Percentiles rank a stretch among this genome's conserved stretches.
These are phyloP conservation scores for Allodekkera sacchari DNA, from an alignment of 805 yeast genomes.

Conservation along the genomic window DNA sequence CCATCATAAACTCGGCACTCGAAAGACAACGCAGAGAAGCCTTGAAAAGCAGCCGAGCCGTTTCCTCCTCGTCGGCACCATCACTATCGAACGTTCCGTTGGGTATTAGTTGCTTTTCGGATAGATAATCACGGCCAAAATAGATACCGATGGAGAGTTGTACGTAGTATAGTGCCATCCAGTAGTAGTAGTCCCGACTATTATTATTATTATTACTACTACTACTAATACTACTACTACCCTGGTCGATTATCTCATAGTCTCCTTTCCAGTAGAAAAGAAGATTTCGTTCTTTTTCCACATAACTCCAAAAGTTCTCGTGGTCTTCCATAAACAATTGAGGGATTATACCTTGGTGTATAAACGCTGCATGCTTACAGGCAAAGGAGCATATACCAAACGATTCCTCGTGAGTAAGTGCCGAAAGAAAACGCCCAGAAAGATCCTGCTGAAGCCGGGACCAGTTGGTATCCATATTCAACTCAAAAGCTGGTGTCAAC, in stretches of 20 bases:
- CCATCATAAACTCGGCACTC: slow-evolving; percentile 14
- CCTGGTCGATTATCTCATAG: too few species aligned
- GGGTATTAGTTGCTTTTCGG: slow-evolving; percentile 3
- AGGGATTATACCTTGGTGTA: slow-evolving; percentile 16
- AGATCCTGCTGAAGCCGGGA: slow-evolving; percentile 4
- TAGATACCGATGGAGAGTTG: slow-evolving; percentile 14
- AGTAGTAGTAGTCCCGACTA: slow-evolving; percentile 14
- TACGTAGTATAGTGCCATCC: slow-evolving; percentile 17
- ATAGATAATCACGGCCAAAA: slow-evolving; percentile 13
- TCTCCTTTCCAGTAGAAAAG: slow-evolving; percentile 7
- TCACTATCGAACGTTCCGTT: too few species aligned
- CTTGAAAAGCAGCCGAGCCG: slow-evolving; percentile 11
- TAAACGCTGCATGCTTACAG: slow-evolving; percentile 14
- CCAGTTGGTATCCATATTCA: background rate
- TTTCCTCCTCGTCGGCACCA: slow-evolving; percentile 7
- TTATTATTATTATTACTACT: background rate
- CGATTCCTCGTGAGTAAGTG: slow-evolving; percentile 7
- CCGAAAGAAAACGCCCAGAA: slow-evolving; percentile 16
- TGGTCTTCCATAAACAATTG: slow-evolving; percentile 14
- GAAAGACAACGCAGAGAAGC: slow-evolving; percentile 15
- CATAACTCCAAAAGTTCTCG: slow-evolving; percentile 10
- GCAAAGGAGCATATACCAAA: slow-evolving; percentile 11
- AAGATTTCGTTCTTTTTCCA: slow-evolving; percentile 7
- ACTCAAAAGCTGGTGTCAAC: background rate
- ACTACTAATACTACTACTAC: too few species aligned